phyloP scores from a whole-genome alignment of 306 rosid species.

The Cucurbita ficifolia region DNA sequence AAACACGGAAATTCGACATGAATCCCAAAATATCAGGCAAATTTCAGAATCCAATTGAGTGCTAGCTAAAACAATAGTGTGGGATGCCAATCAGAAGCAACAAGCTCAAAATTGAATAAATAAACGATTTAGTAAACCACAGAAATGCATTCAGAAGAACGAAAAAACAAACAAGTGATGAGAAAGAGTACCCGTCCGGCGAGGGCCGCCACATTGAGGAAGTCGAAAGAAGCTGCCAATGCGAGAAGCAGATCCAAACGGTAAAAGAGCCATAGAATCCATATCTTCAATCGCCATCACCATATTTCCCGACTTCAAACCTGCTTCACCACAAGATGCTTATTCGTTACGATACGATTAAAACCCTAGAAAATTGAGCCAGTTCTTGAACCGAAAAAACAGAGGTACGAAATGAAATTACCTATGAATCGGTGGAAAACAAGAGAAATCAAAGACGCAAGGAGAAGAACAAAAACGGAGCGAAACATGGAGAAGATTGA shows the following conservation, averaged over 20 bases:
- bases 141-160: too few species aligned
- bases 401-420: neutral
- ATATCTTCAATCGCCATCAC: neutral
- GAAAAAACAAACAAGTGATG: neutral
- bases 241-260: neutral
- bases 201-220: neutral
- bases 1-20: neutral
- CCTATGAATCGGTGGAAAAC: neutral
- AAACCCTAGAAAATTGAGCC: neutral
- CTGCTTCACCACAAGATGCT: neutral
- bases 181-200: neutral
- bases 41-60: neutral
- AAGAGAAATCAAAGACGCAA: neutral
- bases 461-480: neutral
- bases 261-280: neutral
- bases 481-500: neutral
- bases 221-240: neutral
- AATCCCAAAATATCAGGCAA: neutral
- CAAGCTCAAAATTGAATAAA: too few species aligned
- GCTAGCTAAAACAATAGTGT: neutral
- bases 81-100: too few species aligned
- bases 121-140: too few species aligned
- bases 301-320: neutral
- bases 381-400: too few species aligned
- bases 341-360: neutral